Base-by-base conservation (phyloP, 371 early-diverging fungal species). In the Lichtheimia hyalospora region DNA sequence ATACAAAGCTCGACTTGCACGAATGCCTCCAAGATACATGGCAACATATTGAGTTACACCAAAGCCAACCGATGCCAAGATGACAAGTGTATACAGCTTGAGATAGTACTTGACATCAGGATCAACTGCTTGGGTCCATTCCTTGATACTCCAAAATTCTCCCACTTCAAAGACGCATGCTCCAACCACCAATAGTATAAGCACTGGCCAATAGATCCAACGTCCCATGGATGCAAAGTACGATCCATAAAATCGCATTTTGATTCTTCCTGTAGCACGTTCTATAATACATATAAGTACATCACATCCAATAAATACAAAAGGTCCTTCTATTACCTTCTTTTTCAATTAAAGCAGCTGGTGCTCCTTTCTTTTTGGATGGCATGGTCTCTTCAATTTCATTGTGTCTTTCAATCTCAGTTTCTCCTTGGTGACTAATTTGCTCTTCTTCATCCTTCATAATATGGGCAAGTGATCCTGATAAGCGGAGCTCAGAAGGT, bases 71-170 rank as follows among this genome's bases (percentile, higher is more conserved):
- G 71, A 68, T 3, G 57, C 10, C 23, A 70, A 27, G 14, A 74
- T 77, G 54, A 84, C 74, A 18, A 73, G 14, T n/a, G 70, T 70
- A 52, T 81, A 81, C 4, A 81, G 42, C 2, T 65, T 61, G n/a
- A 81, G 61, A 46, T 81, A 81, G 40, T 62, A 77, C 52, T 65
- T 58, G 5, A 72, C 63, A 49, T 71, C 51, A 21, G 58, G 50
- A 49, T 40, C 39, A 7, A 21, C 21, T 5, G 73, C 71, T 40
- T 71, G 73, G 14, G 82, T 70, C 86, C 86, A 86, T 56, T 73
- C 67, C 58, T 84, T 81, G 8, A 86, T 64, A 83, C 84, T 84
- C 58, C 79, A 76, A 0, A 66, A 74, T 50, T 77, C 83, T 0
- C 69, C 60, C 4, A 86, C 69, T 16, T 83, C 82, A 13, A 86